These are phyloP conservation scores for Phytophthora pistaciae DNA, from an alignment of 352 stramenopile species.

Conservation along the genomic window DNA sequence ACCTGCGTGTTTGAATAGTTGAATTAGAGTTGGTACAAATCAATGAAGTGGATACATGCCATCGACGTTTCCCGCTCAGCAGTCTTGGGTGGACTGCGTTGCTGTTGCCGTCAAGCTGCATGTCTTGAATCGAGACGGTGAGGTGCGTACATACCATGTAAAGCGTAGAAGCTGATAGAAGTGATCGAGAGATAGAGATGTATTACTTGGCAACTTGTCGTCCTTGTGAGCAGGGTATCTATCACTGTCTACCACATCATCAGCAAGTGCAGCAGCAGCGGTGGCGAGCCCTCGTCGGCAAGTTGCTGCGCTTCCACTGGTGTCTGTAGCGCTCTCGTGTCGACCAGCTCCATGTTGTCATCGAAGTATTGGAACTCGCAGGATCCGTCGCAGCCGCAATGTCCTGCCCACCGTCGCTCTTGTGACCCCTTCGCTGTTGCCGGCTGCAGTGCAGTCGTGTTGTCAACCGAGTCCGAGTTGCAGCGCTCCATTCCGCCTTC, in stretches of 20 bases:
- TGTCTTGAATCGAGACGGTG: too few relatives aligned
- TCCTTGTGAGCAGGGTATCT: too few relatives aligned
- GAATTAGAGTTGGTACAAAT: not conserved
- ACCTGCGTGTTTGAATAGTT: not conserved
- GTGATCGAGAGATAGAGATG: too few relatives aligned
- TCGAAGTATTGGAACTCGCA: conserved; percentile 34
- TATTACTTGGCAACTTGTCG: too few relatives aligned
- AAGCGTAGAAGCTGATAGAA: too few relatives aligned
- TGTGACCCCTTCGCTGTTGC: not conserved
- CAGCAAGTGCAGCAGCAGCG: conserved; percentile 26
- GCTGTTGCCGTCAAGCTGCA: not conserved
- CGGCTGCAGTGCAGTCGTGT: not conserved
- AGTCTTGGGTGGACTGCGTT: not conserved
- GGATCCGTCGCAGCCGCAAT: conserved; percentile 35
- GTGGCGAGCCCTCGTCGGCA: conserved; percentile 6
- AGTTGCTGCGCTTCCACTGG: not conserved
- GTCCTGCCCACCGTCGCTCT: conserved; percentile 21
- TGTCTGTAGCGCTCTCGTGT: conserved; percentile 4
- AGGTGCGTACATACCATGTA: too few relatives aligned
- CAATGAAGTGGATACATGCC: not conserved
- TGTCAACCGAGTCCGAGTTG: not conserved
- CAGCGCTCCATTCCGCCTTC: not conserved
- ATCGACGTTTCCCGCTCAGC: not conserved
- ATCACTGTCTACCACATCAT: conserved; percentile 20
- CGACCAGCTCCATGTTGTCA: conserved; percentile 36